Base-by-base conservation (phyloP, 345 rosid species). In the Ricinus communis region DNA sequence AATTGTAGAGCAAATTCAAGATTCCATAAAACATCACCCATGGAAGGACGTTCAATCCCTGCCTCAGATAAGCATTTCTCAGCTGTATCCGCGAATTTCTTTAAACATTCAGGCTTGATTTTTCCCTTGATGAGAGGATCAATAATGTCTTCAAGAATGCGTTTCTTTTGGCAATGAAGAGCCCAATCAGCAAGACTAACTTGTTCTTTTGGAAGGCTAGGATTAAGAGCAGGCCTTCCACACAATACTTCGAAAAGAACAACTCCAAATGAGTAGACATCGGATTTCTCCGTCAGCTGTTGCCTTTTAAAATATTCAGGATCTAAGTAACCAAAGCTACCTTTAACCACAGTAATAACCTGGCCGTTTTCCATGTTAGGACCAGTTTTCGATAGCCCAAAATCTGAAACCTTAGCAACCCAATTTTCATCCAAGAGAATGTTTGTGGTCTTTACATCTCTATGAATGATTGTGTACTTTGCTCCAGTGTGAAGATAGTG, bases 401-500 rank as follows among this genome's bases (percentile, higher is more conserved):
- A 94, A 73, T 92, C 96, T 0, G 96, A 94, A 47, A 88, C 96
- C 66, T 94, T 88, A 0, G 98, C 97, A 8, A 87, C 90, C 90
- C 88, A 86, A 18, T 95, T 89, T 75, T 89, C 93, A 33, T 95
- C 96, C 25, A 92, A 27, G 8, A 90, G 85, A 55, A 90, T 92
- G 84, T 95, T 92, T n/a, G 97, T 90, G 14, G 97, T 88, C 81
- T 94, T 94, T 1, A 95, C 97, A 63, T 92, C 99, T 53, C 99
- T 74, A 79, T 94, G 99, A 69, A 92, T 92, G 70, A 94, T 94
- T 9, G 96, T 88, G 81, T 90, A 87, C 70, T 85, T 84, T 0
- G 99, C 96, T 24, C 97, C 97, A 0, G 97, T 91, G 82, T 94
- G 98, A 19, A 91, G 88, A 78, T 94, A 91, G 72, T 94, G 97